Base-by-base conservation (phyloP, 768 basidiomycete species). In the Agaricus subrufescens region DNA sequence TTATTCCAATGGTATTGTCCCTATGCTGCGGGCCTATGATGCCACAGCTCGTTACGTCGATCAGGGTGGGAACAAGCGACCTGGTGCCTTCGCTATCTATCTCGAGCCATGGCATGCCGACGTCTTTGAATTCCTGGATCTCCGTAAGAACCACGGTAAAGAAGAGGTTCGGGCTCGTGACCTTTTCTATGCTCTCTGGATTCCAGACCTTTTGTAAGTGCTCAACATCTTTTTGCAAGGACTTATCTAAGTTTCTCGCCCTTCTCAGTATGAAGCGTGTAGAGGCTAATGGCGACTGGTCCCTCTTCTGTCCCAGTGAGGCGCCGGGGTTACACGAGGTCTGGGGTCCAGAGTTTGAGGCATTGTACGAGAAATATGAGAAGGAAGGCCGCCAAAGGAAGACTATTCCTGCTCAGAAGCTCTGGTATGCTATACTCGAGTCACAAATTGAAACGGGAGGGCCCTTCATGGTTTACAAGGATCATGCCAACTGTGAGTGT, bases 391-490 rank as follows among this genome's bases (percentile, higher is more conserved):
- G 91, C 27, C 87, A 87, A 3, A 85, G 87, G 63, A 89, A 88
- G 77, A 80, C 82, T 15, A 75, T 99, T 61, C 85, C 92, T 45
- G 97, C 97, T 2, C 97, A 98, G 71, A 98, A 98, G 73, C 82
- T 99, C 38, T 99, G 97, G 96, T 98, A 96, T 68, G 94, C 94
- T 34, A 86, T 98, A 62, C 76, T 98, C 40, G 97, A 98, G 66
- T 86, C 94, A 11, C 97, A 99, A 72, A 94, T 96, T 62, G 96
- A 99, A 75, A 99, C 97, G 1, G 97, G 97, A 49, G 89, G 88
- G n/a, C 97, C 97, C 0, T 99, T 98, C 78, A 98, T 98, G 93
- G 78, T 92, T 27, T 99, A 98, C 82, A 99, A 99, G 76, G 96
- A 98, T 66, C 82, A 93, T 40, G 87, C 90, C 57, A 99, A 99